Evolutionary conservation across 2,329 filamentous ascomycete genomes (phyloP).

Genomic region (Pestalotiopsis sp.): DNA sequence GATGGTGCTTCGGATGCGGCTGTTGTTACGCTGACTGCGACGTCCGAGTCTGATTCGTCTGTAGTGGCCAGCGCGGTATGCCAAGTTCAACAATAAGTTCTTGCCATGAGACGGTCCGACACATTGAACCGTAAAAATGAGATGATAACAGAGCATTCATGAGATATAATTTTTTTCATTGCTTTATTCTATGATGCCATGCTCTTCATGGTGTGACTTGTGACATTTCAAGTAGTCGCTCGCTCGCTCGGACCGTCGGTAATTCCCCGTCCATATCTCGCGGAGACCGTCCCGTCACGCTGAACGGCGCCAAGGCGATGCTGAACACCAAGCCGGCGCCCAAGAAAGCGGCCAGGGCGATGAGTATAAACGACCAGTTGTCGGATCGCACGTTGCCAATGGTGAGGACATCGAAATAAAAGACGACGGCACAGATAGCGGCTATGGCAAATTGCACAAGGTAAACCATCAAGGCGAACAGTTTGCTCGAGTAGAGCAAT

Average conservation of each 20-base stretch:
- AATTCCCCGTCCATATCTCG: not conserved
- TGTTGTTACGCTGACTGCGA: conserved; percentile 45
- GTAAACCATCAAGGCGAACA: conserved; percentile 10
- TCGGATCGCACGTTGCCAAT: conserved; percentile 5
- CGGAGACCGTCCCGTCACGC: not conserved
- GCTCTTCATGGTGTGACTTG: not conserved
- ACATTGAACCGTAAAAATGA: too few species aligned
- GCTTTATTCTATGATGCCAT: not conserved
- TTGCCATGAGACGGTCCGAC: too few species aligned
- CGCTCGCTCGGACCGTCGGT: not conserved
- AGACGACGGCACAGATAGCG: conserved; percentile 9
- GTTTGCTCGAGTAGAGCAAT: conserved; percentile 8
- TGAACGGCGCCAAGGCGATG: not conserved
- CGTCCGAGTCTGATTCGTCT: conserved; percentile 45
- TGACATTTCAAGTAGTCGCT: not conserved
- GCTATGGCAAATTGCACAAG: conserved; percentile 9
- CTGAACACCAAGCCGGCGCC: not conserved
- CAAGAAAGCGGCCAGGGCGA: not conserved
- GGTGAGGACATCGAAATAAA: conserved; percentile 5
- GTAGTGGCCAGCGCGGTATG: conserved; percentile 34
- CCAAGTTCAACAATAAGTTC: conserved; percentile 28
- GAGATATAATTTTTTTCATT: not conserved
- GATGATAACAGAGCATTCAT: too few species aligned
- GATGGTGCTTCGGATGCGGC: conserved; percentile 34
- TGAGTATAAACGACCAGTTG: conserved; percentile 11